Evolutionary conservation across 139 green algal species (phyloP), one percentile per base, ranked within the genome.

Genomic region (Chlamydomonas incerta): DNA sequence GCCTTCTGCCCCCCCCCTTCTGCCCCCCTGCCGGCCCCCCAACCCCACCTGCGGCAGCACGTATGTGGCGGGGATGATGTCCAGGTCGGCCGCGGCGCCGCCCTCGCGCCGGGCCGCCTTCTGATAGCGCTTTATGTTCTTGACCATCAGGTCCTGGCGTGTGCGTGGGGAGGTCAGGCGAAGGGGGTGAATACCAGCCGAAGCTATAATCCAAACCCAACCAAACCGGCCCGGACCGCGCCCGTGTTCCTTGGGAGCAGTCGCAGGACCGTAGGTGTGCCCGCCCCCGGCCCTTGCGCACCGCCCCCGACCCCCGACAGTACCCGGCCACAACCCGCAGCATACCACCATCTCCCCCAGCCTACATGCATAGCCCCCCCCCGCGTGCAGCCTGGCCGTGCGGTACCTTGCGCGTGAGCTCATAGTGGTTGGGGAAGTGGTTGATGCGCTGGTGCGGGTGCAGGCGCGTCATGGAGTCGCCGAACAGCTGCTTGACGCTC

Each of bases 401-500:
- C n/a, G n/a, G n/a, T 34, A 92, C 92, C 94, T 97, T 97, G 71
- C 93, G 87, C 31, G 95, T 97, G 9, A 97, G 87, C 87, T 98
- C 95, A 63, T 92, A 95, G 81, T 97, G 94, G 82, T 96, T 96
- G 1, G 91, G 95, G 71, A 96, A 98, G 62, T 98, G 95, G 86
- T 97, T 97, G 65, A 98, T 83, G 21, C 95, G 79, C 88, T 98
- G 95, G 35, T 91, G 82, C 28, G 94, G 86, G 72, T 94, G 83
- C 31, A 92, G 71, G 0, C 88, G 70, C 0, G 58, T 50, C 57
- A 74, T 28, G 69, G 35, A 89, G 20, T 94, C 93, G 10, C 74
- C 28, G 23, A 96, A 95, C 0, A 96, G 76, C n/a, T 89, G 62
- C 83, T 94, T 93, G 24, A 92, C 69, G 6, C 58, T 91, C 21